phyloP scores from a whole-genome alignment of 495 filamentous ascomycete species.

The Annulohypoxylon moriforme region DNA sequence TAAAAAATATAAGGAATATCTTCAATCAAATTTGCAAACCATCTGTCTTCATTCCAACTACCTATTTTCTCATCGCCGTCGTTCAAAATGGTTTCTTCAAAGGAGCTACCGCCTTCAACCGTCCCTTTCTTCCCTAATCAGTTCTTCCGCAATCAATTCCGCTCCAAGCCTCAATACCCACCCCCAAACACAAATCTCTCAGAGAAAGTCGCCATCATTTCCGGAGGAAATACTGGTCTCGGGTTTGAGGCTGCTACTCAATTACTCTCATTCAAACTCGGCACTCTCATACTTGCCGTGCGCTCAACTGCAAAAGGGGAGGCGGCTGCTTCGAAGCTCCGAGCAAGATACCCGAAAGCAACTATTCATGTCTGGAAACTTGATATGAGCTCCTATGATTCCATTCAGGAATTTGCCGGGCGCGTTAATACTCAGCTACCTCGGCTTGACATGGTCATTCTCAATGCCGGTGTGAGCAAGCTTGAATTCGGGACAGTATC shows the following conservation, averaged over 20 bases:
- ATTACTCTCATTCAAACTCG: constrained; percentile 58
- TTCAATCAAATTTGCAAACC: not conserved
- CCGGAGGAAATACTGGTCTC: constrained; percentile 60
- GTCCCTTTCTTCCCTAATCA: constrained; percentile 29
- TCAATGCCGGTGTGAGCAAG: constrained; percentile 63
- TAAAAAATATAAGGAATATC: constrained; percentile 4
- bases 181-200: constrained; percentile 41
- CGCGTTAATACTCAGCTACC: constrained; percentile 49
- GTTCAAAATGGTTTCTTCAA: constrained; percentile 27
- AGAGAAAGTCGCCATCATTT: constrained; percentile 60
- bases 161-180: constrained; percentile 44
- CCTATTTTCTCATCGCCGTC: not conserved
- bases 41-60: no score
- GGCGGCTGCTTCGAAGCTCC: constrained; percentile 53
- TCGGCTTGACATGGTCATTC: constrained; percentile 62
- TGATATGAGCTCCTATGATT: constrained; percentile 62
- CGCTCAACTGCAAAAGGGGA: constrained; percentile 63
- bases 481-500: constrained; percentile 47
- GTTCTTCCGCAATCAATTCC: constrained; percentile 50
- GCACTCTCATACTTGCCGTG: constrained; percentile 65
- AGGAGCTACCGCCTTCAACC: constrained; percentile 22
- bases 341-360: constrained; percentile 48
- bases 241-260: constrained; percentile 61
- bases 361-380: constrained; percentile 65
- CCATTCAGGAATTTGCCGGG: constrained; percentile 58